Base-by-base conservation (phyloP, 805 yeast genomes). In the Priceomyces castillae region DNA sequence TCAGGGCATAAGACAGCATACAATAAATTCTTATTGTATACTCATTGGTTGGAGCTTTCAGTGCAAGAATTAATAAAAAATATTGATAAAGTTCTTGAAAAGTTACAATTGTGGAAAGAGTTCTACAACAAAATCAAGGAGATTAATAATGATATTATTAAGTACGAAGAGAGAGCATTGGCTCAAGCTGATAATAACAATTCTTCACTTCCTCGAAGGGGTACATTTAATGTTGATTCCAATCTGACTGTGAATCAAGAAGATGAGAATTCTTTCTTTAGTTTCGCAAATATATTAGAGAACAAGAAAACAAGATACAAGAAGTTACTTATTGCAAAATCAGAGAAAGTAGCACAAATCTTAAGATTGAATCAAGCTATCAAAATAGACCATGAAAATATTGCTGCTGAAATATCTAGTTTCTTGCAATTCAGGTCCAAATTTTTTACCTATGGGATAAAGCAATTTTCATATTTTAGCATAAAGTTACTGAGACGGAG, bases 321-420 rank as follows among this genome's bases (percentile, higher is more conserved):
- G 44, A 64, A 66, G 16, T 67, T 73, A 30, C 46, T 80, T 4
- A 44, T 71, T 4, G 50, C 60, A 3, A 72, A 71, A 22, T 56
- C 69, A 3, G 74, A 69, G n/a, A 61, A 69, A 17, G 69, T 74
- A 38, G 58, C 62, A 25, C 66, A 65, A 33, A 58, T 84, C 34
- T 51, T 69, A 46, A 64, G 58, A 9, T 50, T 82, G 36, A 77
- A 74, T 46, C 46, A 55, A 15, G 78, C 73, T 3, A 71, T 85
- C 18, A 78, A 73, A 42, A 47, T 50, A 18, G 73, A 65, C n/a
- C 86, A 85, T 58, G 92, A 85, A 52, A 51, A 59, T 1, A 50
- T 84, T 2, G 90, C 90, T 0, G 74, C 78, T 40, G 85, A 82
- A 56, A 65, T 83, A 15, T 81, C 82, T 40, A 77, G 74, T 40